Evolutionary conservation across 2,329 filamentous ascomycete genomes (phyloP).

Genomic region (Scorias spongiosa): DNA sequence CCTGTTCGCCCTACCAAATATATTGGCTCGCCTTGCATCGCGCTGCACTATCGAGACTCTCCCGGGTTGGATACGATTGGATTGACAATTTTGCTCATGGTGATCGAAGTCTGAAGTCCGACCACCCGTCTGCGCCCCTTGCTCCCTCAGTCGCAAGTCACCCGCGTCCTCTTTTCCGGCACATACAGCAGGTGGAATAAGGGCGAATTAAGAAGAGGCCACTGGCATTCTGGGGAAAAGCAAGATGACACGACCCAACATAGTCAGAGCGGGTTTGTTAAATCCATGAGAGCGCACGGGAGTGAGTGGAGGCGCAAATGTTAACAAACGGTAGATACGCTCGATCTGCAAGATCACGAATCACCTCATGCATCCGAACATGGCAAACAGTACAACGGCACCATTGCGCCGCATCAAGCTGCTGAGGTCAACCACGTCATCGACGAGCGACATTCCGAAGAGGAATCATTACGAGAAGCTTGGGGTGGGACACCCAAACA

Average conservation of each 20-base stretch:
- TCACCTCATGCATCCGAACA: constrained; percentile 77
- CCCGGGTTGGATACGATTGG: no score
- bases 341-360: constrained; percentile 79
- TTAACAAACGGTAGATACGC: constrained; percentile 51
- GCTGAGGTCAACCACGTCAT: constrained; percentile 68
- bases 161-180: no score
- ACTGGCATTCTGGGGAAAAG: neutral
- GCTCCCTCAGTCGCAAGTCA: no score
- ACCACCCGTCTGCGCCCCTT: no score
- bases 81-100: no score
- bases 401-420: constrained; percentile 68
- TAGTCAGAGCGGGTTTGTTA: constrained; percentile 39
- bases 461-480: constrained; percentile 48
- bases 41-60: no score
- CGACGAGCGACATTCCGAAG: constrained; percentile 55
- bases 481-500: constrained; percentile 27
- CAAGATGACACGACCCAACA: constrained; percentile 39
- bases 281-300: constrained; percentile 1
- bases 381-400: constrained; percentile 37
- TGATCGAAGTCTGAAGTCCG: no score
- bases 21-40: no score
- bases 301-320: constrained; percentile 12
- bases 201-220: no score
- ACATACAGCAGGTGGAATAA: no score
- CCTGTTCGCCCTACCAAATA: no score